Conservation (phyloP, 1,139 yeast species). For the Scheffersomyces insectosa region DNA sequence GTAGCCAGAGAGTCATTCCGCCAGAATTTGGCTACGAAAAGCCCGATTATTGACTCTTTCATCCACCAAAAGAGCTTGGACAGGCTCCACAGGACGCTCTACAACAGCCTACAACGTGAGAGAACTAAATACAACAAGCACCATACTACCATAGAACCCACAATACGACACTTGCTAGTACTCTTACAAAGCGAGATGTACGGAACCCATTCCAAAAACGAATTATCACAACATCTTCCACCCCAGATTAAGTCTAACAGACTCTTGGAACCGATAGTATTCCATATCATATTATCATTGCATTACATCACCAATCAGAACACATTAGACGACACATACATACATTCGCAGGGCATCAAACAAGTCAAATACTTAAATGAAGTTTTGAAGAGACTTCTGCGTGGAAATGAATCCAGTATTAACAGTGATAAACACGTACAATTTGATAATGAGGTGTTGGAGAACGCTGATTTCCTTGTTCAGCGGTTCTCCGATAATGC, state of each 20-base stretch:
- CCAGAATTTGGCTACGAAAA: too few species aligned
- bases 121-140: slow-evolving; percentile 16
- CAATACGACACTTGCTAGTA: slow-evolving; percentile 27
- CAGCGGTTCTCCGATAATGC: too few species aligned
- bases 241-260: slow-evolving; percentile 3
- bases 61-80: slow-evolving; percentile 16
- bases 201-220: not conserved
- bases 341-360: not conserved
- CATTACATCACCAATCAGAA: slow-evolving; percentile 1
- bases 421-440: too few species aligned
- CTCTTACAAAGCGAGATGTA: slow-evolving; percentile 17
- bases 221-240: not conserved
- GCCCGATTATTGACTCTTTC: not conserved
- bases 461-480: too few species aligned
- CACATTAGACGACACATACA: not conserved
- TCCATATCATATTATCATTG: slow-evolving; percentile 11
- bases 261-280: slow-evolving; percentile 15
- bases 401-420: too few species aligned
- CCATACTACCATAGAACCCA: slow-evolving; percentile 21
- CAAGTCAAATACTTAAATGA: too few species aligned
- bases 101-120: slow-evolving; percentile 20
- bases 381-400: too few species aligned
- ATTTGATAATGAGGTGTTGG: too few species aligned
- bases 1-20: too few species aligned
- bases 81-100: slow-evolving; percentile 26